Percentiles rank a stretch among this genome's conserved stretches.
Evolutionary conservation across 768 basidiomycete genomes (phyloP).

Genomic region (Mycena pura): DNA sequence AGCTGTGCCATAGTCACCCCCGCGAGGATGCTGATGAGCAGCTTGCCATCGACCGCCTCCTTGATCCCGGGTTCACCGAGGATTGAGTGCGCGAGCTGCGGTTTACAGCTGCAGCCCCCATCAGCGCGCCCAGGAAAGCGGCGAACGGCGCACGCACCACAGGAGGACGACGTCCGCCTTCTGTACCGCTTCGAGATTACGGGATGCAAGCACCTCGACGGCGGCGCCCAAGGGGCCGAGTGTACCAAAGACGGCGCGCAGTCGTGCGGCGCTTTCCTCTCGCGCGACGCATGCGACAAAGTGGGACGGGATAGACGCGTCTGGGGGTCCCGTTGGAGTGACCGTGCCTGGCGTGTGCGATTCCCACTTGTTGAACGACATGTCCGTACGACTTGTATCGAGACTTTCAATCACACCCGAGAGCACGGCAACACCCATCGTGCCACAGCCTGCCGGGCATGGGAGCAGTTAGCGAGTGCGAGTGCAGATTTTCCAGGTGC

Average conservation of each 20-base stretch:
- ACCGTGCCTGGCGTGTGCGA: slow-evolving; percentile 73
- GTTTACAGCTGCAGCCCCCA: slow-evolving; percentile 84
- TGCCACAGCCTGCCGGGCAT: slow-evolving; percentile 82
- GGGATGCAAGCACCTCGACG: slow-evolving; percentile 74
- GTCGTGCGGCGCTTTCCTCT: slow-evolving; percentile 72
- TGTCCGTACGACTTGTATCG: slow-evolving; percentile 46
- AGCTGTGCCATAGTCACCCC: slow-evolving; percentile 91
- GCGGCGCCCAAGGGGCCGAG: slow-evolving; percentile 64
- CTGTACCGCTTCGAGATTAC: slow-evolving; percentile 75
- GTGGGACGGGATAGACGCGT: slow-evolving; percentile 74
- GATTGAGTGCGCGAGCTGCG: slow-evolving; percentile 81
- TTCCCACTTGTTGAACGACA: slow-evolving; percentile 42
- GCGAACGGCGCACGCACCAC: slow-evolving; percentile 60
- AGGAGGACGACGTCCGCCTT: slow-evolving; percentile 87
- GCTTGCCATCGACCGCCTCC: slow-evolving; percentile 86
- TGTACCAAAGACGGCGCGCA: slow-evolving; percentile 64
- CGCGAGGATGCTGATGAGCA: slow-evolving; percentile 97
- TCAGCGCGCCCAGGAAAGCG: not conserved
- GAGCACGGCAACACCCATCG: slow-evolving; percentile 96
- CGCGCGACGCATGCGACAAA: slow-evolving; percentile 91
- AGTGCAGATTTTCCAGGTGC: too few species aligned
- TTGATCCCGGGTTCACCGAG: slow-evolving; percentile 76
- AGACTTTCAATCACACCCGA: slow-evolving; percentile 92
- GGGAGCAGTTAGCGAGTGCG: slow-evolving; percentile 4
- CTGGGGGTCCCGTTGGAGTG: slow-evolving; percentile 67